Evolutionary conservation across 768 basidiomycete genomes (phyloP), one percentile per base, ranked within the genome.

Genomic region (Dictyophora rubrovolvata): DNA sequence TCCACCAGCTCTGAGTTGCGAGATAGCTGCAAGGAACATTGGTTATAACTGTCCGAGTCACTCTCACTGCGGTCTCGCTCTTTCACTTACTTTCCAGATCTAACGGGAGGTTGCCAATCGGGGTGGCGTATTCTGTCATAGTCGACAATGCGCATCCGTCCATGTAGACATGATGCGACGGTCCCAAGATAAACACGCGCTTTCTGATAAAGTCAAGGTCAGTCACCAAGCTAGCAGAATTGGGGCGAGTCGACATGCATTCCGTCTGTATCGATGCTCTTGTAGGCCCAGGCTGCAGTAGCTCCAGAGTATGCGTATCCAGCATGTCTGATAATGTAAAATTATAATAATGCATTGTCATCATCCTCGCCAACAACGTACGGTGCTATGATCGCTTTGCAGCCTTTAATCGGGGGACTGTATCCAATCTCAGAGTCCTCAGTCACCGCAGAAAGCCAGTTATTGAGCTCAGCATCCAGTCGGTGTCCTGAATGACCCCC

Each of bases 261-360:
- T 65, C 79, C 79, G 4, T 79, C 77, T 0, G 83, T 83, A 66
- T 95, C 87, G 61, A 98, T 87, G 66, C 83, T 82, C 70, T 83
- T 86, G 74, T 98, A 99, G 0, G 95, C 95, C 92, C 93, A 98
- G 1, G 93, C 95, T 1, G 96, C 95, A 0, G 94, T 79, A 5
- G 83, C 85, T 20, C 96, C 96, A 56, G 93, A 96, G 72, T 96
- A 98, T 5, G 84, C 80, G 73, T 94, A 97, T 5, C 96, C 96
- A 1, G 96, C 96, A 70, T 99, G 96, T 10, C 94, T 97, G 68
- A 21, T 46, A 10, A 65, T 46, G 9, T 49, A 42, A 36, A 8
- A 56, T 35, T 1, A 28, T 7, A 28, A 28, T 28, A 28, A 28
- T 28, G 28, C 28, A 28, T 28, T 28, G 28, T 47, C n/a, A 12